Conservation (phyloP, 768 basidiomycete genomes). For the Saitozyma podzolica region DNA sequence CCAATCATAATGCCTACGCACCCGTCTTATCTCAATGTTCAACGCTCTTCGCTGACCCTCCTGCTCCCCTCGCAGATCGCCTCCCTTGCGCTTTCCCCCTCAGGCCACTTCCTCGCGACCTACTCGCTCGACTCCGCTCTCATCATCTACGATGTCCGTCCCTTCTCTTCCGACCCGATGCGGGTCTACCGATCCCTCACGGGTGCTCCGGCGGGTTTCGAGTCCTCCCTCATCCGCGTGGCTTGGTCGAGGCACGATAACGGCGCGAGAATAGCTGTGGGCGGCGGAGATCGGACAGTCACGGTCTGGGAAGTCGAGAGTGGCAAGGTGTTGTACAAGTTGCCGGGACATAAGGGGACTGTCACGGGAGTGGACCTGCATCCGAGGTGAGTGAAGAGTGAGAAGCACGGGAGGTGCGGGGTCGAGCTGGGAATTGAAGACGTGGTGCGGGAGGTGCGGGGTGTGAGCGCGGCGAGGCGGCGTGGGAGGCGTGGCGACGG, state of each 20-base stretch:
- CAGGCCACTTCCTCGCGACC: conserved; percentile 80
- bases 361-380: conserved; percentile 96
- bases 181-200: conserved; percentile 71
- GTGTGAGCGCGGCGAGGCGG: neutral
- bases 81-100: conserved; percentile 87
- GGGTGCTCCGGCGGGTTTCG: conserved; percentile 93
- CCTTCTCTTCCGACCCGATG: conserved; percentile 82
- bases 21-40: too few species aligned
- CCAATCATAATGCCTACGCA: too few species aligned
- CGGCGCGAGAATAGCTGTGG: conserved; percentile 53
- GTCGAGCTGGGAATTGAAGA: neutral
- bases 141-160: conserved; percentile 87
- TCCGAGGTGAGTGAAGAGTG: conserved; percentile 69
- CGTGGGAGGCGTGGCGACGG: neutral
- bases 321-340: conserved; percentile 52
- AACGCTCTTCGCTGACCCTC: too few species aligned
- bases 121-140: conserved; percentile 87
- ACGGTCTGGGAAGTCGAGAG: conserved; percentile 55
- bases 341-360: conserved; percentile 95
- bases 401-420: neutral
- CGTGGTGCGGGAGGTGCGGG: neutral
- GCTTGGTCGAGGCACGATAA: conserved; percentile 72
- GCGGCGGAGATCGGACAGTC: conserved; percentile 55
- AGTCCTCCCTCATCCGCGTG: conserved; percentile 76
- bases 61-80: conserved; percentile 59